Percentiles rank a stretch among this genome's conserved stretches.
Evolutionary conservation across 495 filamentous ascomycete genomes (phyloP).

Genomic region (Cryomyces antarcticus): DNA sequence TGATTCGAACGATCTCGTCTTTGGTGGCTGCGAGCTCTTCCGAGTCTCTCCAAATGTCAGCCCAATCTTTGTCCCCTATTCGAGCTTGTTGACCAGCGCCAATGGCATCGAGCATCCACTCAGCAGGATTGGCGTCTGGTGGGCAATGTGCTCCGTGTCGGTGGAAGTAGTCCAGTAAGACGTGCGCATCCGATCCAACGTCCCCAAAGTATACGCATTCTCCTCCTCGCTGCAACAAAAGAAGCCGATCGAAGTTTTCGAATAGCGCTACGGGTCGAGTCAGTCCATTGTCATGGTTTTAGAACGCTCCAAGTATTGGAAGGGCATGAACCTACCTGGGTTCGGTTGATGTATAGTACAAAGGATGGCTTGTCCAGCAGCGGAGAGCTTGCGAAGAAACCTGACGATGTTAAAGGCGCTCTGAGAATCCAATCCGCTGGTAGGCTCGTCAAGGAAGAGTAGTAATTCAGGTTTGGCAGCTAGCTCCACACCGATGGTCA

Average conservation of each 20-base stretch:
- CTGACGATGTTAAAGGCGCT: conserved; percentile 76
- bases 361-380: conserved; percentile 68
- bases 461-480: conserved; percentile 71
- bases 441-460: conserved; percentile 81
- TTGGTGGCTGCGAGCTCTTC: conserved; percentile 49
- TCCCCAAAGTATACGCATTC: conserved; percentile 47
- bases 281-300: too few species aligned
- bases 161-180: conserved; percentile 21
- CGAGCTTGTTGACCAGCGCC: conserved; percentile 58
- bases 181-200: conserved; percentile 35
- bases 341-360: conserved; percentile 89
- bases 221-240: conserved; percentile 45
- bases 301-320: too few species aligned
- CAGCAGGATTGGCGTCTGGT: conserved; percentile 52
- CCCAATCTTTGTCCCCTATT: conserved; percentile 60
- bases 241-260: conserved; percentile 52
- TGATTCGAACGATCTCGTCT: conserved; percentile 45
- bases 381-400: conserved; percentile 68
- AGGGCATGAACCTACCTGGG: conserved; percentile 14
- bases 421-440: conserved; percentile 69
- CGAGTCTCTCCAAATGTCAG: conserved; percentile 53
- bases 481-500: conserved; percentile 78
- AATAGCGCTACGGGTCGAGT: conserved; percentile 36
- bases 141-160: conserved; percentile 34
- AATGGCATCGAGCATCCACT: conserved; percentile 77